Base-by-base conservation (phyloP, 2,329 filamentous ascomycete genomes). In the Trichoderma endophyticum region DNA sequence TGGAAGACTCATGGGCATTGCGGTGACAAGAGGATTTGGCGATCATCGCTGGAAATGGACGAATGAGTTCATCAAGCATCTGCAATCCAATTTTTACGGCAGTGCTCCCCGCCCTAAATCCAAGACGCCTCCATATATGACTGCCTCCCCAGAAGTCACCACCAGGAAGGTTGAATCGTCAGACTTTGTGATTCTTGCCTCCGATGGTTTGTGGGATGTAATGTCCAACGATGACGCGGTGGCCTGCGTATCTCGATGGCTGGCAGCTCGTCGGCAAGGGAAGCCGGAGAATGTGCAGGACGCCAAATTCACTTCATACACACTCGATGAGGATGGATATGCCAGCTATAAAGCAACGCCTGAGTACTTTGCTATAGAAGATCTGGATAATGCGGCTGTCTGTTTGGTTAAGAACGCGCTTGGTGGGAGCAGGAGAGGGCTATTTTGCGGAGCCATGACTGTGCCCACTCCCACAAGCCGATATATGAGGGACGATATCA, bases 351-450 rank as follows among this genome's bases (percentile, higher is more conserved):
- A 76, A 71, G 76, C 78, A 11, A 77, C 76, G 1, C 76, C 77
- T 0, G 86, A 88, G 74, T 87, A 91, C 64, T 93, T 94, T 73
- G 89, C 92, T 1, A 89, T 94, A 4, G 90, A 93, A 78, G 93
- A 96, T 78, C 71, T 82, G 14, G 91, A 91, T 79, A 96, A 94
- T 76, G 93, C 89, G 6, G 93, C 93, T 0, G 94, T 93, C 0
- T 93, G 95, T 80, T 85, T 96, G 51, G 88, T 94, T 56, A 89
- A 93, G 74, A 97, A 96, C 77, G 92, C 92, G 0, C 87, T 96
- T 15, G 93, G 93, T 51, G 93, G 93, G 5, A 91, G 89, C 72
- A 88, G 95, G 75, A 86, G 88, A 75, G 91, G 93, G 76, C 89
- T 94, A 85, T 84, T 96, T 28, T 90, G 90, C 75, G 93, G 92